A percentile compares a stretch with the other conserved stretches of the same genome.
These are phyloP conservation scores for Xylaria sp. DNA, from an alignment of 2,329 filamentous ascomycete genomes.

Conservation along the genomic window DNA sequence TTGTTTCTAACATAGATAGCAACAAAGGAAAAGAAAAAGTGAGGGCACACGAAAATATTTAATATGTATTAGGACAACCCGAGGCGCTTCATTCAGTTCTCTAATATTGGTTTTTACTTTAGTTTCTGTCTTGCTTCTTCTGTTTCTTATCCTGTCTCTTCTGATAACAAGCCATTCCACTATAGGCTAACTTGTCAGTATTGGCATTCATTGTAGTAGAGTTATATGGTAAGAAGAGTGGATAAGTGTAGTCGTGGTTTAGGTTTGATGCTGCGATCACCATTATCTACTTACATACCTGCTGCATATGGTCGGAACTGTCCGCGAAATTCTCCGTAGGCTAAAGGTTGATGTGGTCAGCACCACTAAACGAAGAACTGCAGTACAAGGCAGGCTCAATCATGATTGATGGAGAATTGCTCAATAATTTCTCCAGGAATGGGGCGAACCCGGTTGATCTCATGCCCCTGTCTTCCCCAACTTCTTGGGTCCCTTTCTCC, in stretches of 20 bases:
- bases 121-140: too few relatives aligned
- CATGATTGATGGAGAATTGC: slow-evolving; percentile 40
- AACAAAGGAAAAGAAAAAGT: too few relatives aligned
- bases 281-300: slow-evolving; percentile 1
- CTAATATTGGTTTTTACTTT: too few relatives aligned
- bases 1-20: too few relatives aligned
- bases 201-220: background rate
- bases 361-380: background rate
- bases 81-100: too few relatives aligned
- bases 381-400: slow-evolving; percentile 16
- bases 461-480: slow-evolving; percentile 35
- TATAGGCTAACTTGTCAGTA: too few relatives aligned
- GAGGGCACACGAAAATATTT: too few relatives aligned
- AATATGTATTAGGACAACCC: too few relatives aligned
- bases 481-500: slow-evolving; percentile 27
- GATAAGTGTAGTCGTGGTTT: background rate
- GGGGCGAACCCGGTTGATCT: slow-evolving; percentile 36
- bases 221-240: background rate
- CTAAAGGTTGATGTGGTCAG: slow-evolving; percentile 27
- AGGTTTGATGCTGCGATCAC: slow-evolving; percentile 14
- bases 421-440: slow-evolving; percentile 38
- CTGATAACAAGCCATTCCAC: too few relatives aligned
- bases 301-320: slow-evolving; percentile 18
- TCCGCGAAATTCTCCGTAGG: slow-evolving; percentile 36
- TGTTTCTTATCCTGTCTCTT: too few relatives aligned